Evolutionary conservation across 1,284 basidiomycete species (phyloP).

Genomic region (Ustilago curta): DNA sequence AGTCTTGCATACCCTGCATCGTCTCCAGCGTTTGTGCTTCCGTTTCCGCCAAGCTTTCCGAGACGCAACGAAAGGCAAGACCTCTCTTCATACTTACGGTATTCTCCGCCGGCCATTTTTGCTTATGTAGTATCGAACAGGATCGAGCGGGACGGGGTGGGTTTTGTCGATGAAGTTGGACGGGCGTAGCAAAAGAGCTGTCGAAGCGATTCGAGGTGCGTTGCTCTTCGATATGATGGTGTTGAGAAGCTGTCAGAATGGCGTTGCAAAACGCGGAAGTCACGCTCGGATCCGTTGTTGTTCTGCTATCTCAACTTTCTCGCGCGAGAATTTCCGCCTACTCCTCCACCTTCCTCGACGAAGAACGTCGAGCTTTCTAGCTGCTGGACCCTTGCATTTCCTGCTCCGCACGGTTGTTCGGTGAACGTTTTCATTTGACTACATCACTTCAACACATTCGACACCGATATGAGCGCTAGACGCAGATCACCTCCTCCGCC

Average conservation of each 20-base stretch:
- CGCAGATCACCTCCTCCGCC: conserved; percentile 27
- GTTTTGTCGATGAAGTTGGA: not conserved
- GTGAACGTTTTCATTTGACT: no score
- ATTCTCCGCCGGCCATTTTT: conserved; percentile 62
- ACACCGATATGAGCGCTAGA: conserved; percentile 25
- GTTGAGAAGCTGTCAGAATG: conserved; percentile 6
- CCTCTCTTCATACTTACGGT: conserved; percentile 44
- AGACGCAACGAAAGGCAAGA: no score
- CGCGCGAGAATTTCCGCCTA: conserved; percentile 14
- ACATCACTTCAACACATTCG: not conserved
- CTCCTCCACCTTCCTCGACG: conserved; percentile 29
- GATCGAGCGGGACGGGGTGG: not conserved
- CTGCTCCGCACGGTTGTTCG: not conserved
- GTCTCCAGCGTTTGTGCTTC: no score
- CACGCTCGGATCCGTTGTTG: conserved; percentile 37
- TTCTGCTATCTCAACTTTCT: conserved; percentile 3
- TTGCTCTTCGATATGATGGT: conserved; percentile 4
- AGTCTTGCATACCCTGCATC: no score
- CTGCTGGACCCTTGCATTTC: conserved; percentile 13
- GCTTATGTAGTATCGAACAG: conserved; percentile 3
- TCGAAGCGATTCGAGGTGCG: not conserved
- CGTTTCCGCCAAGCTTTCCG: no score
- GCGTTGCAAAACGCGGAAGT: conserved; percentile 19
- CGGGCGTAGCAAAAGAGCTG: not conserved
- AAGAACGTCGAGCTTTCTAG: not conserved